A percentile compares a stretch with the other conserved stretches of the same genome.
These are phyloP conservation scores for Debaryomyces castellii DNA, from an alignment of 805 yeast species.

Conservation along the genomic window DNA sequence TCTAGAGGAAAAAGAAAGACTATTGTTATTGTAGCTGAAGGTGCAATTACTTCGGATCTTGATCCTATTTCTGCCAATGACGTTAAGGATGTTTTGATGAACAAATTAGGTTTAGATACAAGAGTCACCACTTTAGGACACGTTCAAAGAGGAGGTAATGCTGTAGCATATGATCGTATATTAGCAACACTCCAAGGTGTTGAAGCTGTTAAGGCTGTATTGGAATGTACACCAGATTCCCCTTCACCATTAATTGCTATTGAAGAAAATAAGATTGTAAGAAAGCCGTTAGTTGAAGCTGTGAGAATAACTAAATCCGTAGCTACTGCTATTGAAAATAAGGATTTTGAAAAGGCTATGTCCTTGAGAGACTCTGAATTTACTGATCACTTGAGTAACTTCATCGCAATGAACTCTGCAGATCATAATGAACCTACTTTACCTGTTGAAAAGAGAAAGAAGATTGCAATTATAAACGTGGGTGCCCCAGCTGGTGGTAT, in stretches of 20 bases:
- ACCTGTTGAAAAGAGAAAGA: constrained; percentile 61
- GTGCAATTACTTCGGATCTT: constrained; percentile 84
- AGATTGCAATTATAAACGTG: constrained; percentile 82
- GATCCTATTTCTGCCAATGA: constrained; percentile 76
- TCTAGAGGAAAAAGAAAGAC: constrained; percentile 88
- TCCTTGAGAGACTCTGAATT: constrained; percentile 84
- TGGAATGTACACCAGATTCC: constrained; percentile 82
- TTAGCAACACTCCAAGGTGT: constrained; percentile 96
- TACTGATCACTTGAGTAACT: constrained; percentile 74
- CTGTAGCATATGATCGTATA: constrained; percentile 90
- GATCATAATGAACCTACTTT: constrained; percentile 62
- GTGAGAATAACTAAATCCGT: constrained; percentile 86
- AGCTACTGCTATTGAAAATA: constrained; percentile 77
- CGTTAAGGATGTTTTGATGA: constrained; percentile 80
- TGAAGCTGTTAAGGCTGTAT: constrained; percentile 91
- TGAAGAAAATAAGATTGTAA: constrained; percentile 79
- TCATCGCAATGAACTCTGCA: constrained; percentile 63
- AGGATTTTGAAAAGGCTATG: constrained; percentile 87
- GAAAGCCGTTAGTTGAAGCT: constrained; percentile 86
- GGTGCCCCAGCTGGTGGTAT: constrained; percentile 99
- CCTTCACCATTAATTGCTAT: constrained; percentile 96
- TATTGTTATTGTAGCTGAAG: constrained; percentile 96
- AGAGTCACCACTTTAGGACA: constrained; percentile 95
- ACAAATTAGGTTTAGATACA: constrained; percentile 80
- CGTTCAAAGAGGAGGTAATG: constrained; percentile 98